Conservation (phyloP, 2,329 filamentous ascomycete species). For the Chaetomium sp. region DNA sequence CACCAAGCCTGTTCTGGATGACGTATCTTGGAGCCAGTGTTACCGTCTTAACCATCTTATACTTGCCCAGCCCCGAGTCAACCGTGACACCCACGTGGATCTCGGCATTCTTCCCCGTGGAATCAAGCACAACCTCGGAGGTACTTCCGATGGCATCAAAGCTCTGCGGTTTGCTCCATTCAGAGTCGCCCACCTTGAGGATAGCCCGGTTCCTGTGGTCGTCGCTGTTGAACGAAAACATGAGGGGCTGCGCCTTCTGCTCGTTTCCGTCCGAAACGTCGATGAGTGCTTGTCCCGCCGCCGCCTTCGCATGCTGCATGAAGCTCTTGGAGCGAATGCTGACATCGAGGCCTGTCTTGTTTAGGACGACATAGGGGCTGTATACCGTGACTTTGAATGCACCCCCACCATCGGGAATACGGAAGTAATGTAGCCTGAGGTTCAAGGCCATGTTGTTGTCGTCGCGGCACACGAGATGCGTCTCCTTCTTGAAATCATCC, state of each 20-base stretch:
- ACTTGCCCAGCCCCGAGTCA: constrained; percentile 90
- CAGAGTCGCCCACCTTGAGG: constrained; percentile 83
- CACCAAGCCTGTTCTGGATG: constrained; percentile 86
- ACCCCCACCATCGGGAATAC: constrained; percentile 86
- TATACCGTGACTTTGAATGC: constrained; percentile 96
- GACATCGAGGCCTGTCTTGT: constrained; percentile 90
- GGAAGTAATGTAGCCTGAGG: constrained; percentile 87
- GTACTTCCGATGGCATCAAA: constrained; percentile 97
- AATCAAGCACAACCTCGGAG: constrained; percentile 81
- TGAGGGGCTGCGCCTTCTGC: constrained; percentile 81
- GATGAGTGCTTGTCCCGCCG: constrained; percentile 70
- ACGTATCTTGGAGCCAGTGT: constrained; percentile 92
- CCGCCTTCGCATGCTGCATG: constrained; percentile 77
- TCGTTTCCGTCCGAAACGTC: constrained; percentile 55
- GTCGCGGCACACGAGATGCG: constrained; percentile 78
- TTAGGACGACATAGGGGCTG: constrained; percentile 91
- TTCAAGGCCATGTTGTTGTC: constrained; percentile 76
- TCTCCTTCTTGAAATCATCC: constrained; percentile 86
- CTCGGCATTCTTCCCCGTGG: constrained; percentile 70
- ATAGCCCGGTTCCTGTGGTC: constrained; percentile 90
- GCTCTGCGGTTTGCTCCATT: constrained; percentile 97
- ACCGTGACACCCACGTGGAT: constrained; percentile 91
- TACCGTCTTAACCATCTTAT: constrained; percentile 95
- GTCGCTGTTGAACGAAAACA: constrained; percentile 91
- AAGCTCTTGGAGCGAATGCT: constrained; percentile 87